A percentile compares a stretch with the other conserved stretches of the same genome.
phyloP scores from a whole-genome alignment of 441 rosid species.

The Erodium chrysanthum region DNA sequence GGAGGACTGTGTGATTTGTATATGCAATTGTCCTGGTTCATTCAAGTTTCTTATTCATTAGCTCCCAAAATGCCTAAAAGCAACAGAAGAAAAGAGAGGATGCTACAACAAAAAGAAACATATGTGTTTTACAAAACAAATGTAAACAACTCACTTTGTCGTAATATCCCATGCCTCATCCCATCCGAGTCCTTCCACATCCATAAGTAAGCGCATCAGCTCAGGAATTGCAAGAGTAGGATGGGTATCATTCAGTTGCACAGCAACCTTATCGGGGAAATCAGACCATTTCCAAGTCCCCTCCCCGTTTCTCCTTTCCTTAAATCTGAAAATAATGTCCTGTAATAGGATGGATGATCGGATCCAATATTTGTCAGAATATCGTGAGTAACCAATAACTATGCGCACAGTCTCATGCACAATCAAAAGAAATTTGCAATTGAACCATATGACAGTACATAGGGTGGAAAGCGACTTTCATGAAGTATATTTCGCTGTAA shows the following conservation, averaged over 20 bases:
- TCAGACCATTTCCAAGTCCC: constrained; percentile 72
- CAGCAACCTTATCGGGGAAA: constrained; percentile 82
- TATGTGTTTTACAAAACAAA: neutral
- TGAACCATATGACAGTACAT: neutral
- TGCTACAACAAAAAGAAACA: neutral
- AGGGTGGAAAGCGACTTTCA: neutral
- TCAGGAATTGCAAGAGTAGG: constrained; percentile 98
- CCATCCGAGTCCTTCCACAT: constrained; percentile 91
- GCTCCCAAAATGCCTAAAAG: constrained; percentile 13
- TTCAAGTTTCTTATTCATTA: constrained; percentile 17
- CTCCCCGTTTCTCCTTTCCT: constrained; percentile 52
- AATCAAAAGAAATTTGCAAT: neutral
- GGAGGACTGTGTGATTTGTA: constrained; percentile 98
- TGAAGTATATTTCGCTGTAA: neutral
- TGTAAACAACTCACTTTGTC: constrained; percentile 36
- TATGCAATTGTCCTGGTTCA: constrained; percentile 77
- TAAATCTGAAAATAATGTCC: constrained; percentile 85
- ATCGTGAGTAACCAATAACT: neutral
- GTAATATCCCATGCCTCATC: constrained; percentile 98
- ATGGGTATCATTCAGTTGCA: constrained; percentile 95
- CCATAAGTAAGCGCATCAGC: constrained; percentile 87
- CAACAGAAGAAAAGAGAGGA: constrained; percentile 6
- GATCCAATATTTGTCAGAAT: constrained; percentile 20
- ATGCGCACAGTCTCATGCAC: neutral
- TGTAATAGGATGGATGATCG: constrained; percentile 26